These are phyloP conservation scores for Gloeopeniophorella convolvens DNA, from an alignment of 768 basidiomycete genomes.

Conservation along the genomic window DNA sequence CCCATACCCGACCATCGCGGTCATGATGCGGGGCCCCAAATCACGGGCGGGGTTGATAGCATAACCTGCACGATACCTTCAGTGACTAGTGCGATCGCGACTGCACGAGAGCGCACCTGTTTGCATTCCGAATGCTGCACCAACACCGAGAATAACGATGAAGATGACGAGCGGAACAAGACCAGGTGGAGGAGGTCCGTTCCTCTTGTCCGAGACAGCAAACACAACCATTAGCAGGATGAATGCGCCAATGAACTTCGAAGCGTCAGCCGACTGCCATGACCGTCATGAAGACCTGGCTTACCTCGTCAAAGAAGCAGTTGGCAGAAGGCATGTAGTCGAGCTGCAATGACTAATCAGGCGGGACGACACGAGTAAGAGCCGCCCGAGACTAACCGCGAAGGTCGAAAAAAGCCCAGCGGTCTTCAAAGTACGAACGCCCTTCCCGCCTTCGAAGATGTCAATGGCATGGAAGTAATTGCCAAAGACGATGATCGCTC, in stretches of 20 bases:
- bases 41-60: constrained; percentile 70
- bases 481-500: constrained; percentile 51
- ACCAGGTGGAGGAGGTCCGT: constrained; percentile 41
- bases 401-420: constrained; percentile 56
- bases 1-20: constrained; percentile 71
- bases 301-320: constrained; percentile 41
- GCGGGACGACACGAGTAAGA: neutral
- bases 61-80: constrained; percentile 33
- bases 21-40: constrained; percentile 61
- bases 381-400: constrained; percentile 36
- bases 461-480: constrained; percentile 66
- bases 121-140: constrained; percentile 52
- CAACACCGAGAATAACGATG: constrained; percentile 53
- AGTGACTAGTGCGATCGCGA: neutral
- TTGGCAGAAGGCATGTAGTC: constrained; percentile 38
- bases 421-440: constrained; percentile 51
- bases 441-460: constrained; percentile 49
- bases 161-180: constrained; percentile 52
- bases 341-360: constrained; percentile 26
- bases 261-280: too few species aligned
- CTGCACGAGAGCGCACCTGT: constrained; percentile 31
- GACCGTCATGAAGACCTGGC: too few species aligned
- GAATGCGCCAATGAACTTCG: constrained; percentile 48
- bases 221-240: constrained; percentile 50
- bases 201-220: constrained; percentile 46